A percentile compares a stretch with the other conserved stretches of the same genome.
Conservation (phyloP, 1,139 yeast genomes). For the Barnettozyma hawaiiensis region DNA sequence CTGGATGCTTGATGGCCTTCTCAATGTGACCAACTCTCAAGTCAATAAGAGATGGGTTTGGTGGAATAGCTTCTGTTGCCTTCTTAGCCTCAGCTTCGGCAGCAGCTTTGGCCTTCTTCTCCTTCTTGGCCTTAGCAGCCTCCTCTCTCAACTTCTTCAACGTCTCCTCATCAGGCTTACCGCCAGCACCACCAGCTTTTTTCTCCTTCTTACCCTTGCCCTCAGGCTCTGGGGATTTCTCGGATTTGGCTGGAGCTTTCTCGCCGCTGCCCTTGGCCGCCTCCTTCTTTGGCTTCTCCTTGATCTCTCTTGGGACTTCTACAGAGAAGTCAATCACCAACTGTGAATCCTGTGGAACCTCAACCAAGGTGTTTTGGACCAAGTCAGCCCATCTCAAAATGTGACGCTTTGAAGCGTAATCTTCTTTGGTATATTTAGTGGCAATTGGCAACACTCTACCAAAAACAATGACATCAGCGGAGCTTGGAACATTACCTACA, state of each 20-base stretch:
- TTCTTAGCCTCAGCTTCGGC: conserved; percentile 46
- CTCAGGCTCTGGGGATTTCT: conserved; percentile 27
- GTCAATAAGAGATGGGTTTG: conserved; percentile 81
- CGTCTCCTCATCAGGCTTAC: conserved; percentile 57
- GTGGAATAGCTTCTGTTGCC: conserved; percentile 51
- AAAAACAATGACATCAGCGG: conserved; percentile 64
- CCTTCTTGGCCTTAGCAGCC: conserved; percentile 69
- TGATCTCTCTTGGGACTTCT: conserved; percentile 63
- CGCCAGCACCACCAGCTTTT: conserved; percentile 34
- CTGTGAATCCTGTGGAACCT: conserved; percentile 48
- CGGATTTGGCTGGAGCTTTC: conserved; percentile 27
- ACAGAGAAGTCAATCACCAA: conserved; percentile 53
- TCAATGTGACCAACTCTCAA: conserved; percentile 95
- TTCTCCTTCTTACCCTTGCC: conserved; percentile 26
- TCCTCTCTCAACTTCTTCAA: conserved; percentile 56
- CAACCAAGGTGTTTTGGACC: conserved; percentile 60
- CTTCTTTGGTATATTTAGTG: conserved; percentile 42
- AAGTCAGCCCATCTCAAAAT: conserved; percentile 87
- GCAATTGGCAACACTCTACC: conserved; percentile 59
- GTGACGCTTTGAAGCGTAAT: conserved; percentile 65
- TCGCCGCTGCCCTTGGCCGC: conserved; percentile 29
- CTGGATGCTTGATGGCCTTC: conserved; percentile 95
- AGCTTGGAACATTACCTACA: conserved; percentile 59
- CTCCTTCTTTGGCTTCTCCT: conserved; percentile 52
- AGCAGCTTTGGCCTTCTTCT: conserved; percentile 67